Base-by-base conservation (phyloP, 441 rosid species). In the Geranium incanum region DNA sequence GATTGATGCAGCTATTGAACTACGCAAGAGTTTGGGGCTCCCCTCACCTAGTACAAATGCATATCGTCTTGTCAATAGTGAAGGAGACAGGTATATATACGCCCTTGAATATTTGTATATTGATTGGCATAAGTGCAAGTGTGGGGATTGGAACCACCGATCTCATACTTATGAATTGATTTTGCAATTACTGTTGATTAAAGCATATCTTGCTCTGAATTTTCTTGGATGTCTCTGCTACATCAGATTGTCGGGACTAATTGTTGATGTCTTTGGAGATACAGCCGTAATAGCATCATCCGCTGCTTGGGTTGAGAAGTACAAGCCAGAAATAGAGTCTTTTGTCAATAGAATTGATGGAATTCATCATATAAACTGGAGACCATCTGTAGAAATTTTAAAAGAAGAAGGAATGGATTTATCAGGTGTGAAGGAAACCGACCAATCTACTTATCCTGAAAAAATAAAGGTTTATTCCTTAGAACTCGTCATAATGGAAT, bases 221-320 rank as follows among this genome's bases (percentile, higher is more conserved):
- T 75, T 12, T 66, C 63, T 23, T 13, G 16, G 66, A 57, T 63
- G 28, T 67, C 21, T 33, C 66, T 69, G 59, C 43, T 33, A 45
- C 75, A 70, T 75, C 79, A 91, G 98, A 80, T 84, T 93, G 81
- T 89, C 97, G 66, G 98, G 97, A 76, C 78, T 91, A 75, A 86
- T 89, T 52, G 86, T 91, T 3, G 98, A 93, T 77, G 82, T 91
- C 72, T 91, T 91, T 78, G 95, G 98, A 82, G 93, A 91, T 81
- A 57, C 85, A 70, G 98, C 94, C 18, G 98, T 91, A 18, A 78
- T 91, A 48, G 96, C 98, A 73, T 91, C 97, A 28, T 93, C 97
- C 66, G 97, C 97, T 77, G 96, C 97, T 78, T 91, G 97, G 97
- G 88, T 93, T 75, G 97, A 93, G 83, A 89, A 88, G 80, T 84